phyloP scores from a whole-genome alignment of 2,329 filamentous ascomycete genomes.

The Zymoseptoria ardabiliae region DNA sequence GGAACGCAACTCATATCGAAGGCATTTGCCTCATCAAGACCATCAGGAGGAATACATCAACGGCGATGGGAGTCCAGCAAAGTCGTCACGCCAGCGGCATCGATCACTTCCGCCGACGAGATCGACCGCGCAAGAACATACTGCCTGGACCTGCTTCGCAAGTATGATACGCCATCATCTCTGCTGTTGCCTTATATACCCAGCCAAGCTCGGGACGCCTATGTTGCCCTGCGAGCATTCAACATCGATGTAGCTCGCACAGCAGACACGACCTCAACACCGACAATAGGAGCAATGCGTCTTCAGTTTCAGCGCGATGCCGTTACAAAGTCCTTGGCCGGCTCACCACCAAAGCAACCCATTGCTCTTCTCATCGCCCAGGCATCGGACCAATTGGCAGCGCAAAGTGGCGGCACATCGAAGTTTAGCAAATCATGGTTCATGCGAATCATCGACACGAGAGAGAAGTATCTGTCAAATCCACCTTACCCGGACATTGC shows the following conservation, averaged over 20 bases:
- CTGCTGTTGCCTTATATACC: conserved; percentile 81
- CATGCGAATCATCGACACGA: conserved; percentile 66
- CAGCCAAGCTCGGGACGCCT: conserved; percentile 65
- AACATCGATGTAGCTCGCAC: conserved; percentile 89
- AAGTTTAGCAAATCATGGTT: conserved; percentile 51
- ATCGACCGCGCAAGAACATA: conserved; percentile 50
- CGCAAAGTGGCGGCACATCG: conserved; percentile 39
- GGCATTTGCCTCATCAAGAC: neutral
- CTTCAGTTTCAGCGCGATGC: conserved; percentile 94
- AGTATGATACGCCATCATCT: conserved; percentile 83
- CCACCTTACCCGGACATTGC: conserved; percentile 68
- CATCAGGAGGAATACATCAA: neutral
- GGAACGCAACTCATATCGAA: neutral
- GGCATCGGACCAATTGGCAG: conserved; percentile 54
- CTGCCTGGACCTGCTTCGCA: conserved; percentile 56
- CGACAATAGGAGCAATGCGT: conserved; percentile 79
- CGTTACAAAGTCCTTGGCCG: conserved; percentile 68
- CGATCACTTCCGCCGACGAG: conserved; percentile 33
- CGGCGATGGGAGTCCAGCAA: conserved; percentile 13
- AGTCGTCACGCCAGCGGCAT: conserved; percentile 19
- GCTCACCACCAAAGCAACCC: conserved; percentile 78
- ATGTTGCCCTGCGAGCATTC: conserved; percentile 82
- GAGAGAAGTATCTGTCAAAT: conserved; percentile 77
- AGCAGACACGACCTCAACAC: conserved; percentile 80
- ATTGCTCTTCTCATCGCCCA: conserved; percentile 77